phyloP scores from a whole-genome alignment of 2,329 filamentous ascomycete species.

The Chaetothyriales sp. region DNA sequence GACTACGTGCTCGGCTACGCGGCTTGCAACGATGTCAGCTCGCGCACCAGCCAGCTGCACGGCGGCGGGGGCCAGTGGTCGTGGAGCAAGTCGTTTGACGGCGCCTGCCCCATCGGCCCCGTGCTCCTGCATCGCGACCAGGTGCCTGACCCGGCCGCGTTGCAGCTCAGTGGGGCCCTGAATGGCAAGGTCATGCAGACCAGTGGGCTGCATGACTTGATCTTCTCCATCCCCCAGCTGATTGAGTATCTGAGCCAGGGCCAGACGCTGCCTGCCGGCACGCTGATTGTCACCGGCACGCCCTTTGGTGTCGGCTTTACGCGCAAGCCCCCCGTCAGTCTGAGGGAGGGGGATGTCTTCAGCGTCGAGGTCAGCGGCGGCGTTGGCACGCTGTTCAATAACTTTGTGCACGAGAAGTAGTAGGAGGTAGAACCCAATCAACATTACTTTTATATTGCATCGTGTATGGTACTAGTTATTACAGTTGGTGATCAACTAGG shows the following conservation, averaged over 20 bases:
- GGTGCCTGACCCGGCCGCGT: slow-evolving; percentile 21
- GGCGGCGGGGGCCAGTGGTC: slow-evolving; percentile 27
- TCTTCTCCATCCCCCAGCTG: slow-evolving; percentile 25
- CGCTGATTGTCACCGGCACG: slow-evolving; percentile 29
- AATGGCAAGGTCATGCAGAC: slow-evolving; percentile 28
- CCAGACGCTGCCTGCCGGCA: slow-evolving; percentile 26
- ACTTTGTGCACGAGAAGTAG: slow-evolving; percentile 17
- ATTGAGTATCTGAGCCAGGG: slow-evolving; percentile 26
- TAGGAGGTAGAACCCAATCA: not conserved
- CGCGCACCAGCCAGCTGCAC: slow-evolving; percentile 25
- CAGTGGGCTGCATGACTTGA: slow-evolving; percentile 25
- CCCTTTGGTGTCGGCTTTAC: slow-evolving; percentile 30
- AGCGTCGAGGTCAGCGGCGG: slow-evolving; percentile 34
- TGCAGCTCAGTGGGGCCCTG: slow-evolving; percentile 22
- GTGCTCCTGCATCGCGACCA: slow-evolving; percentile 21
- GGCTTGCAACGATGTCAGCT: slow-evolving; percentile 26
- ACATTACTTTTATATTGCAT: not conserved
- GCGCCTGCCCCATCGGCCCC: slow-evolving; percentile 24
- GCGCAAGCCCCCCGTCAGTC: slow-evolving; percentile 26
- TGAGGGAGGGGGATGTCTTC: slow-evolving; percentile 29
- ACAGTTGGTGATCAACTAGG: not conserved
- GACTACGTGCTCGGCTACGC: slow-evolving; percentile 30
- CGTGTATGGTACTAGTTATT: not conserved
- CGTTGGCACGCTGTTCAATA: slow-evolving; percentile 34
- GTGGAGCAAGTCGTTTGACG: slow-evolving; percentile 28